Conservation (phyloP, 2,329 filamentous ascomycete species). For the Colletotrichum eremochloae region DNA sequence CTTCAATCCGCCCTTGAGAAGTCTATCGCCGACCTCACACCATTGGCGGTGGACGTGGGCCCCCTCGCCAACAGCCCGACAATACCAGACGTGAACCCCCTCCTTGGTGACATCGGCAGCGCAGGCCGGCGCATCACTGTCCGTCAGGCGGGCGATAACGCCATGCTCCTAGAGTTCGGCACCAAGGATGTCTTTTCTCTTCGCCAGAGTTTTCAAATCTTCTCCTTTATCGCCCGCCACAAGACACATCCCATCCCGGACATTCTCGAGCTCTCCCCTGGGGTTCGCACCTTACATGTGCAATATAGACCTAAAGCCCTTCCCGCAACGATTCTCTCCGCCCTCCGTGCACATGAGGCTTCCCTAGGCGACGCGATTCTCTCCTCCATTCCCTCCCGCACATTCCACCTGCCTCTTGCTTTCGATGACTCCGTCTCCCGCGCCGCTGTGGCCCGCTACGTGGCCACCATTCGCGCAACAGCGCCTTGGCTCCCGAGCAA, state of each 20-base stretch:
- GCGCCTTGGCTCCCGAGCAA: slow-evolving; percentile 75
- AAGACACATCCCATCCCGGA: slow-evolving; percentile 46
- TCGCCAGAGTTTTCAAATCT: slow-evolving; percentile 51
- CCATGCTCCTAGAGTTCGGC: slow-evolving; percentile 53
- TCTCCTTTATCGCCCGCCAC: slow-evolving; percentile 52
- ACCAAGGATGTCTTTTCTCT: slow-evolving; percentile 49
- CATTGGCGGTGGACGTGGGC: neutral
- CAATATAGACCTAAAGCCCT: slow-evolving; percentile 45
- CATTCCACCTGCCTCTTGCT: slow-evolving; percentile 53
- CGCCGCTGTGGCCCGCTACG: slow-evolving; percentile 71
- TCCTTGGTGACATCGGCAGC: slow-evolving; percentile 42
- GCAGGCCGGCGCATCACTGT: slow-evolving; percentile 42
- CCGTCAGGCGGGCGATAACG: slow-evolving; percentile 52
- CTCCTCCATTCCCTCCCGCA: slow-evolving; percentile 48
- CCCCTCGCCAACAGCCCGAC: neutral
- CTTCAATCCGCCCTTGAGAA: slow-evolving; percentile 44
- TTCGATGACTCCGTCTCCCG: slow-evolving; percentile 56
- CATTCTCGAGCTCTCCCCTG: slow-evolving; percentile 51
- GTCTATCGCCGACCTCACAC: slow-evolving; percentile 44
- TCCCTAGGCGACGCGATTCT: slow-evolving; percentile 44
- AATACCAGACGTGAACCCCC: slow-evolving; percentile 13
- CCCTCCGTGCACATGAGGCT: slow-evolving; percentile 44
- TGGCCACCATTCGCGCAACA: slow-evolving; percentile 70
- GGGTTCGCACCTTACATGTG: slow-evolving; percentile 53
- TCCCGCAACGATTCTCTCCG: slow-evolving; percentile 44